phyloP scores from a whole-genome alignment of 2,329 filamentous ascomycete genomes.

The Tolypocladium inflatum region DNA sequence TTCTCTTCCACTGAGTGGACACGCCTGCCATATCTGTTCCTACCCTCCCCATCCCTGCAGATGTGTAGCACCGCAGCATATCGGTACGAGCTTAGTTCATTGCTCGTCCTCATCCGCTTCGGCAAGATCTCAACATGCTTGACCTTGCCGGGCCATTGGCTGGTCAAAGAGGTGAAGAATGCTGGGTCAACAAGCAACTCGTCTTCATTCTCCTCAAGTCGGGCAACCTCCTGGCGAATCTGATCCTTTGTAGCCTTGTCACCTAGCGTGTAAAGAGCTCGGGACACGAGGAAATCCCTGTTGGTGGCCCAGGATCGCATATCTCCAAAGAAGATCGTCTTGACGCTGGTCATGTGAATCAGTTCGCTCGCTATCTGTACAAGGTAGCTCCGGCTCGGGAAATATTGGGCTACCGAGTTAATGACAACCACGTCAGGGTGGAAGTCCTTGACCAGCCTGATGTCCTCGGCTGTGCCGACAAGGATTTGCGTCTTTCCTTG shows the following conservation, averaged over 20 bases:
- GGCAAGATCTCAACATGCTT: slow-evolving; percentile 18
- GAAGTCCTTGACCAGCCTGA: no score
- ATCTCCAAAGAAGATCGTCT: slow-evolving; percentile 11
- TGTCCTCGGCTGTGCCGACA: no score
- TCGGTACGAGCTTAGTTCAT: slow-evolving; percentile 18
- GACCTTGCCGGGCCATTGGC: slow-evolving; percentile 6
- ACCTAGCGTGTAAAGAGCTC: no score
- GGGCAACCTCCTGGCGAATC: slow-evolving; percentile 5
- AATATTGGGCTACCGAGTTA: slow-evolving; percentile 5
- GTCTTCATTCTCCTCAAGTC: slow-evolving; percentile 6
- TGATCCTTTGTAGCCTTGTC: not conserved
- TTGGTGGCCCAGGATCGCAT: slow-evolving; percentile 9
- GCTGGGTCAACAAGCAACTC: slow-evolving; percentile 13
- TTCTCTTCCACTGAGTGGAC: slow-evolving; percentile 1
- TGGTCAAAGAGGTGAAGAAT: slow-evolving; percentile 10
- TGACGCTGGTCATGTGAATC: not conserved
- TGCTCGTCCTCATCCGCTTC: slow-evolving; percentile 16
- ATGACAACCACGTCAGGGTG: slow-evolving; percentile 4
- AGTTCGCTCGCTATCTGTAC: not conserved
- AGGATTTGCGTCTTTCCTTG: no score
- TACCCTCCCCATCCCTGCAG: not conserved
- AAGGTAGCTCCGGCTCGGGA: slow-evolving; percentile 1
- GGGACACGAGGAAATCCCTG: slow-evolving; percentile 4
- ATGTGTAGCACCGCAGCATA: slow-evolving; percentile 15
- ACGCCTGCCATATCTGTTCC: no score